Evolutionary conservation across 2,329 filamentous ascomycete genomes (phyloP).

Genomic region (Lachnellula subtilissima): DNA sequence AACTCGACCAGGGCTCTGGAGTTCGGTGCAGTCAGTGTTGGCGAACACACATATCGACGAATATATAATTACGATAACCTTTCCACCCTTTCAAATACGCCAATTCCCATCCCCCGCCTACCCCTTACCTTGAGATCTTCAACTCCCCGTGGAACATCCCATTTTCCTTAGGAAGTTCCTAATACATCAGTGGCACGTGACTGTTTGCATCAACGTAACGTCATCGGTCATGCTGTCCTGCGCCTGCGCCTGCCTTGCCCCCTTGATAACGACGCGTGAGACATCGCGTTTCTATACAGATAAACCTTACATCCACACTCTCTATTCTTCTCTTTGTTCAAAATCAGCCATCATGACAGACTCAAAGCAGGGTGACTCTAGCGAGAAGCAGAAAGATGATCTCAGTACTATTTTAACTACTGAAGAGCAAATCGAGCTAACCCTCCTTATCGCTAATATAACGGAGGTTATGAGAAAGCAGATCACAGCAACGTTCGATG

Average conservation of each 20-base stretch:
- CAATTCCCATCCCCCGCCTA: no score
- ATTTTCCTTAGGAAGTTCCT: neutral
- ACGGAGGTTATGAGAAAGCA: constrained; percentile 52
- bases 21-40: no score
- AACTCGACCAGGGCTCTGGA: no score
- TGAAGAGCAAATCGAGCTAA: constrained; percentile 40
- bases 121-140: no score
- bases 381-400: constrained; percentile 23
- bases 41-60: no score
- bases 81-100: no score
- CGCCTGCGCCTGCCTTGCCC: neutral
- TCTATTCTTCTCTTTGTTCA: neutral
- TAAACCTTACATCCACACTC: no score
- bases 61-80: no score
- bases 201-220: neutral
- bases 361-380: constrained; percentile 7
- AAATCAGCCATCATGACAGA: constrained; percentile 16
- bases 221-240: neutral
- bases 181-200: neutral
- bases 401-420: constrained; percentile 27
- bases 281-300: no score
- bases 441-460: constrained; percentile 46
- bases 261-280: neutral
- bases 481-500: constrained; percentile 48
- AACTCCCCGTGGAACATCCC: no score